Base-by-base conservation (phyloP, 805 yeast genomes). In the Priceomyces carsonii region DNA sequence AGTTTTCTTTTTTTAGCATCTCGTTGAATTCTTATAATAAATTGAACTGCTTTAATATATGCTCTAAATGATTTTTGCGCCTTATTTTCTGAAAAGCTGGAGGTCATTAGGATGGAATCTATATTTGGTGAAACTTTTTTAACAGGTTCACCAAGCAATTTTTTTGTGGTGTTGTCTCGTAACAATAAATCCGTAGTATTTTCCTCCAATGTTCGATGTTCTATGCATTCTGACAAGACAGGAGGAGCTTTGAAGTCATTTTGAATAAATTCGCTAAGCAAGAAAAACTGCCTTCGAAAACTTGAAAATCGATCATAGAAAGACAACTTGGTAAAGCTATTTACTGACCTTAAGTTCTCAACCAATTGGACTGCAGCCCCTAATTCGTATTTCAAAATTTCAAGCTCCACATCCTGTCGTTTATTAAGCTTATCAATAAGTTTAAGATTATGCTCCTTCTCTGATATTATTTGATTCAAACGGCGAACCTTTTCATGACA, bases 1-100 rank as follows among this genome's bases (percentile, higher is more conserved):
- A 25, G 26, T 13, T 17, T 28, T 33, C 5, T 28, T 37, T 9
- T 33, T 38, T 6, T 5, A 8, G 17, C 17, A 10, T 19, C n/a
- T 7, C 20, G 23, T 18, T 35, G 21, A 13, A 45, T 22, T n/a
- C 53, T 39, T 13, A 33, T 27, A 9, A 33, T 32, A 26, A 49
- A 49, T 8, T 43, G 21, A 10, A 38, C 46, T 2, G 45, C 51
- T 6, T 40, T 37, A 8, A 45, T 32, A 25, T 39, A 47, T 4
- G 45, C 14, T 23, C 20, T 33, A 29, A 25, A 18, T 15, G 33
- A 42, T 32, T 4, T 23, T 18, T 22, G 30, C 10, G 23, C 33
- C 25, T 12, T 31, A 13, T n/a, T n/a, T n/a, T n/a, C n/a, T n/a
- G n/a, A n/a, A n/a, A n/a, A n/a, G n/a, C n/a, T n/a, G n/a, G n/a